These are phyloP conservation scores for Solanum hybrid DNA, from an alignment of 305 asterid species.

Conservation along the genomic window DNA sequence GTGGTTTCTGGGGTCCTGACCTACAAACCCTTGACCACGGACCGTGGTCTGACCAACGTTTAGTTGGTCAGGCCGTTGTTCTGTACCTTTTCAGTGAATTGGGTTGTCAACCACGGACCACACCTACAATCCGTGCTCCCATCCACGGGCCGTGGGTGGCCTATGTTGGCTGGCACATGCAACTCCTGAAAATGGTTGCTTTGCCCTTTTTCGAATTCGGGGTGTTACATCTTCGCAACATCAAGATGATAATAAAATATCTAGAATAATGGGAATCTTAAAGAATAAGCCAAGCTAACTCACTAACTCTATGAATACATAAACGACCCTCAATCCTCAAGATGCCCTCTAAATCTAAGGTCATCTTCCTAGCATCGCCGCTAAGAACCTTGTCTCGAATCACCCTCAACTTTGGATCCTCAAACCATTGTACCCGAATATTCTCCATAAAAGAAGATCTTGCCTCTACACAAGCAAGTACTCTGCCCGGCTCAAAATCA, in stretches of 20 bases:
- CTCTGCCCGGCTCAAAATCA: neutral
- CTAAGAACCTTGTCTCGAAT: neutral
- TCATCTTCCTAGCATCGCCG: neutral
- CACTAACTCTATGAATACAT: neutral
- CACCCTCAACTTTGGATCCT: neutral
- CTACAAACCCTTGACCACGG: neutral
- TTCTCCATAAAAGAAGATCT: neutral
- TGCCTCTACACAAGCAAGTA: neutral
- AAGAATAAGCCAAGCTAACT: neutral
- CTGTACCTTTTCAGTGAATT: neutral
- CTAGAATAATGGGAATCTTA: neutral
- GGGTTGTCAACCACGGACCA: neutral
- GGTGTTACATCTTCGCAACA: neutral
- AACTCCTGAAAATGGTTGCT: neutral
- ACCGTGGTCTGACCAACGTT: neutral
- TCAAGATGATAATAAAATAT: too few species aligned
- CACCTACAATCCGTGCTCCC: neutral
- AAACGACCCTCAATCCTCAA: neutral
- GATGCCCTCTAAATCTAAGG: neutral
- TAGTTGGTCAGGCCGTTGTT: neutral
- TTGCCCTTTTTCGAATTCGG: neutral
- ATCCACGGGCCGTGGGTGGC: neutral
- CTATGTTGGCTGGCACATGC: neutral
- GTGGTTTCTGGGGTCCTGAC: neutral
- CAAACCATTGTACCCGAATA: neutral